Conservation (phyloP, 2,329 filamentous ascomycete species). For the Epichloe coenophiala region DNA sequence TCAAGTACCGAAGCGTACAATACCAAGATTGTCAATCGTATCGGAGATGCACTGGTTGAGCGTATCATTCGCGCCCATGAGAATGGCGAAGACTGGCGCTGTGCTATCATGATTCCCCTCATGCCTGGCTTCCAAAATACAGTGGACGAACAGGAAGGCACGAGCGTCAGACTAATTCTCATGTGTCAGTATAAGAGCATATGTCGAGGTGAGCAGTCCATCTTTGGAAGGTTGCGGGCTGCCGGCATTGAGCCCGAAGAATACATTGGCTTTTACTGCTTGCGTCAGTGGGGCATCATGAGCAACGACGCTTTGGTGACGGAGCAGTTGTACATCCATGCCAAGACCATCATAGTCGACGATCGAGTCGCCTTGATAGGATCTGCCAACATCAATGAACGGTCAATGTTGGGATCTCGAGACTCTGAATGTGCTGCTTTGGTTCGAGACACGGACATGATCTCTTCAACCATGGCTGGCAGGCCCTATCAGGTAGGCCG, state of each 20-base stretch:
- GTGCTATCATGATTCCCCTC: slow-evolving; percentile 78
- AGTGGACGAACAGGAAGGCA: slow-evolving; percentile 85
- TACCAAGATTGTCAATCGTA: slow-evolving; percentile 79
- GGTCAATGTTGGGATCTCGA: slow-evolving; percentile 81
- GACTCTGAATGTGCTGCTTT: slow-evolving; percentile 88
- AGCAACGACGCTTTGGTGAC: slow-evolving; percentile 76
- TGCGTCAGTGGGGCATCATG: slow-evolving; percentile 86
- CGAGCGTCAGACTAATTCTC: slow-evolving; percentile 88
- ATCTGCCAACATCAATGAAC: slow-evolving; percentile 96
- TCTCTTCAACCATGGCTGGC: slow-evolving; percentile 83
- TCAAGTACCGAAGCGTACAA: slow-evolving; percentile 82
- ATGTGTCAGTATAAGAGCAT: slow-evolving; percentile 96
- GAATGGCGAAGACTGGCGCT: slow-evolving; percentile 81
- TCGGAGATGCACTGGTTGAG: slow-evolving; percentile 87
- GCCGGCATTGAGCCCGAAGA: slow-evolving; percentile 82
- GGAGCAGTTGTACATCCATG: slow-evolving; percentile 95
- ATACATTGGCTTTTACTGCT: slow-evolving; percentile 88
- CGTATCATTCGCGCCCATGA: slow-evolving; percentile 74
- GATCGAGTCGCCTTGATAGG: slow-evolving; percentile 89
- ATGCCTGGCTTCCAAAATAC: slow-evolving; percentile 99
- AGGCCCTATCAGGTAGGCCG: slow-evolving; percentile 79
- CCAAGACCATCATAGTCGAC: slow-evolving; percentile 92
- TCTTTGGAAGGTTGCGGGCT: slow-evolving; percentile 73
- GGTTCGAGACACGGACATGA: slow-evolving; percentile 84
- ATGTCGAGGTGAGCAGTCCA: slow-evolving; percentile 79